Percentiles rank a stretch among this genome's conserved stretches.
Conservation (phyloP, 192 early-diverging fungal genomes). For the Phycomyces blakesleeanus region DNA sequence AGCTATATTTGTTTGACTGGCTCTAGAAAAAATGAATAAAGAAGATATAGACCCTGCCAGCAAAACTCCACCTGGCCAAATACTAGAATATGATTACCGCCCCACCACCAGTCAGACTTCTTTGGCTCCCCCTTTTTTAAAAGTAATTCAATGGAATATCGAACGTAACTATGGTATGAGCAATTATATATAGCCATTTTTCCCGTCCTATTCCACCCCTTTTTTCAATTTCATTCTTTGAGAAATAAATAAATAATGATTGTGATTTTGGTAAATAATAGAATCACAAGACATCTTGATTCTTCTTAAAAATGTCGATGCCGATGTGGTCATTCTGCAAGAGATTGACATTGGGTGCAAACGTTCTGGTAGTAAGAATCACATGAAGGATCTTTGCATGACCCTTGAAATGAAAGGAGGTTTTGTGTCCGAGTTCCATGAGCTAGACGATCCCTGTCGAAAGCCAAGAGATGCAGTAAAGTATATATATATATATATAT, state of each 20-base stretch:
- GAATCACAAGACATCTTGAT: constrained; percentile 51
- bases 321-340: constrained; percentile 72
- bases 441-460: constrained; percentile 59
- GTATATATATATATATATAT: neutral
- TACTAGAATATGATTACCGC: constrained; percentile 12
- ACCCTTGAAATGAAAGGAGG: constrained; percentile 58
- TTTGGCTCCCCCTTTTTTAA: constrained; percentile 37
- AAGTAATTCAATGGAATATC: constrained; percentile 78
- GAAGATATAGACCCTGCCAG: too few relatives aligned
- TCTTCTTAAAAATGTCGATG: constrained; percentile 50
- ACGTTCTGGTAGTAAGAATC: constrained; percentile 60
- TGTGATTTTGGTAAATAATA: neutral
- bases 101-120: neutral
- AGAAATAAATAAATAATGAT: too few relatives aligned
- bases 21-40: too few relatives aligned
- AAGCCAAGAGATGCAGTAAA: constrained; percentile 48
- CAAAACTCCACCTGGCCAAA: constrained; percentile 9
- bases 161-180: constrained; percentile 71
- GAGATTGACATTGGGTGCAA: constrained; percentile 74
- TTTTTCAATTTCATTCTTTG: too few relatives aligned
- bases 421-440: constrained; percentile 71
- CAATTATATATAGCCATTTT: too few relatives aligned
- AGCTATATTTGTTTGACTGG: too few relatives aligned
- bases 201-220: too few relatives aligned
- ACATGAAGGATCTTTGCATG: constrained; percentile 58